Evolutionary conservation across 2,329 filamentous ascomycete genomes (phyloP), one percentile per base, ranked within the genome.

Genomic region (Mycosphaerelloides madeirae): DNA sequence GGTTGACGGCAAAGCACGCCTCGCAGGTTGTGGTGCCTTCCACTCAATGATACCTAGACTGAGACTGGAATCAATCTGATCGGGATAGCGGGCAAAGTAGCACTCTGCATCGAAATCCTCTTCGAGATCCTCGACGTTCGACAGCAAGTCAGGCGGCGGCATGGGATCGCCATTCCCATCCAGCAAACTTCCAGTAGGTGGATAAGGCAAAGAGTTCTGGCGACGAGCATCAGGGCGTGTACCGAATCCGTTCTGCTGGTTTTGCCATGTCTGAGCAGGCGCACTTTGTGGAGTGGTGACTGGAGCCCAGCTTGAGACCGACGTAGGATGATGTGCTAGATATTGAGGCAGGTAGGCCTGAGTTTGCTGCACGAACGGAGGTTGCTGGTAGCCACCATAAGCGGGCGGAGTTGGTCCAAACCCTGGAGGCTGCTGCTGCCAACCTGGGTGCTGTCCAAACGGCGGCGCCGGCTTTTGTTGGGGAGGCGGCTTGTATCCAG

Each of bases 1-100:
- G 1, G 66, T 69, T 1, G 68, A 60, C 14, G 71, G 68, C 18
- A 74, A 52, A 14, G 70, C 66, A 31, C 65, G 64, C 15, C 64
- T 68, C 13, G 67, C 65, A 29, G 71, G 66, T 36, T 69, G 61
- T 1, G 71, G 68, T 7, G 71, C 65, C 34, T 68, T 66, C 69
- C 68, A 73, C 11, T 57, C 54, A 14, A 73, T 72, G 11, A 68
- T 59, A 16, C 71, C 71, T 14, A 74, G 56, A 51, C 71, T 74
- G 11, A 73, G 56, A 19, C 64, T 59, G 3, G 66, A 63, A 43
- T 72, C 63, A 29, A 74, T 66, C 11, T 68, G 65, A 31, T 73
- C 68, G 15, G 70, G 69, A 43, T 66, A 65, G 47, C 69, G 67
- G 6, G 66, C 65, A 62, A 65, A 73, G 41, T 61, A 63, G 39